A percentile compares a stretch with the other conserved stretches of the same genome.
These are phyloP conservation scores for Raphanus raphanistrum DNA, from an alignment of 345 rosid species.

Conservation along the genomic window DNA sequence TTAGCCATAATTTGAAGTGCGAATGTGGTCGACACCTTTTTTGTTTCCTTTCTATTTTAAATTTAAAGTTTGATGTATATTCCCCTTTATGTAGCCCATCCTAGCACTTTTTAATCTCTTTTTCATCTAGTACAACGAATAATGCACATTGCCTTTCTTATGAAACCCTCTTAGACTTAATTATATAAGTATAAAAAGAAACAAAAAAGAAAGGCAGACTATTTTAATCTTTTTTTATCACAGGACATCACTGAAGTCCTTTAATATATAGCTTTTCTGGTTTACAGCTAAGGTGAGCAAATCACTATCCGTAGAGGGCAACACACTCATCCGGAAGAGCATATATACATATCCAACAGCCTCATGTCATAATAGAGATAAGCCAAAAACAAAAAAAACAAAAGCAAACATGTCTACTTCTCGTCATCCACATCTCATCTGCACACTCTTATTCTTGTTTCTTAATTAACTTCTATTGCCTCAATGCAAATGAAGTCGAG, in stretches of 20 bases:
- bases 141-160: slow-evolving; percentile 23
- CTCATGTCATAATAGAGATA: not conserved
- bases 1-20: not conserved
- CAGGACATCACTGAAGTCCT: slow-evolving; percentile 25
- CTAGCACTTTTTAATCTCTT: slow-evolving; percentile 27
- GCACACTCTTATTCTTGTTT: slow-evolving; percentile 42
- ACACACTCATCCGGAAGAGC: slow-evolving; percentile 23
- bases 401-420: slow-evolving; percentile 32
- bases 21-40: slow-evolving; percentile 35
- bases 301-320: slow-evolving; percentile 14
- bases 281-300: slow-evolving; percentile 52
- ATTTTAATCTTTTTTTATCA: slow-evolving; percentile 15
- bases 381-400: slow-evolving; percentile 11
- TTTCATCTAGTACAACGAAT: slow-evolving; percentile 36
- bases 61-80: slow-evolving; percentile 21
- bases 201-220: not conserved
- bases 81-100: slow-evolving; percentile 33
- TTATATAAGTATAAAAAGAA: not conserved
- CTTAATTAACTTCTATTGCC: slow-evolving; percentile 36
- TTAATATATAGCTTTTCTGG: slow-evolving; percentile 1
- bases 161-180: slow-evolving; percentile 14
- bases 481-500: slow-evolving; percentile 54
- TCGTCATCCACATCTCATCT: slow-evolving; percentile 33
- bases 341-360: slow-evolving; percentile 16
- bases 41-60: slow-evolving; percentile 34